Base-by-base conservation (phyloP, 495 filamentous ascomycete species). In the Mycothermus thermophilus region DNA sequence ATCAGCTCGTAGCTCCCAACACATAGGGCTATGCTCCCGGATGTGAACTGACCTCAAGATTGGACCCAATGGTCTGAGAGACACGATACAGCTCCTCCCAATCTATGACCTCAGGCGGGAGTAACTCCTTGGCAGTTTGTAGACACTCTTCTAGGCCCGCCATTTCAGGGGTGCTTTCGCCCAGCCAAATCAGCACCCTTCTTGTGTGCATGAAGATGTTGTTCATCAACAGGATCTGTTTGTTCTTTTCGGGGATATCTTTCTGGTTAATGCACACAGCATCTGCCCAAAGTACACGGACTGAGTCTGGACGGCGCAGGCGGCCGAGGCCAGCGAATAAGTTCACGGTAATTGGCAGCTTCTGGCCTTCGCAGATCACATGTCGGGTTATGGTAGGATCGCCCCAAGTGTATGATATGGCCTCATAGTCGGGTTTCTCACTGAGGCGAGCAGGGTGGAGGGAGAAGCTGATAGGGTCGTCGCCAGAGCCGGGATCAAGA, bases 261-360 rank as follows among this genome's bases (percentile, higher is more conserved):
- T 30, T 26, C 37, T 64, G 60, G 44, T 64, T 42, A 31, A 64
- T 60, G 39, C 60, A 65, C 12, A 63, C 47, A 0, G 58, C 48
- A 30, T 63, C 60, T 16, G 50, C 46, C 57, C 58, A 60, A 0
- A 62, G 37, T 1, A 35, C 27, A 8, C 55, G 44, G 24, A 33
- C 21, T 13, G 30, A 38, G 8, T 53, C 36, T 4, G 27, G 17
- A 32, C 42, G 22, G 13, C 59, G 53, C 7, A 63, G 40, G 15
- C 47, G 33, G 4, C 21, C 32, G 1, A 63, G 47, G 7, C 45
- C 56, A 7, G 37, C 33, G 26, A 43, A 37, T 4, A 63, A 41
- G 10, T 48, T 58, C 1, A 28, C 40, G 11, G 48, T 48, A 14
- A 60, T 41, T 0, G 16, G 20, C 7, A 61, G 37, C 7, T 9